Evolutionary conservation across 2,329 filamentous ascomycete species (phyloP).

Genomic region (Alternaria brassicicola): DNA sequence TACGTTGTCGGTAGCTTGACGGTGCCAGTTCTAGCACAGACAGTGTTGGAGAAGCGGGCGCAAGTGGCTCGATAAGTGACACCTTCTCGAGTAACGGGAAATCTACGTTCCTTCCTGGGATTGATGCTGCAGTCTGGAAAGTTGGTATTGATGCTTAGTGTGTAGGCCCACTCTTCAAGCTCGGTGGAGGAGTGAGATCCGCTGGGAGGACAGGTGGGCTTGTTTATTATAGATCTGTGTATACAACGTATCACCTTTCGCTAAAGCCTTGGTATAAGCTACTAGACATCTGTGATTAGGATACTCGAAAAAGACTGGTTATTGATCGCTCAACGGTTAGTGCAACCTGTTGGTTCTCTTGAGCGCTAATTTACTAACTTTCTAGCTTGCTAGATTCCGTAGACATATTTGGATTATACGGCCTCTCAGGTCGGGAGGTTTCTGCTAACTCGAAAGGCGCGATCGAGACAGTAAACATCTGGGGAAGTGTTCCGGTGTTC

Average conservation of each 20-base stretch:
- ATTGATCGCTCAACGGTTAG: too few relatives aligned
- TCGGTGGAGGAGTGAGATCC: not conserved
- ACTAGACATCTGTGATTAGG: not conserved
- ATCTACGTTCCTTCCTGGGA: not conserved
- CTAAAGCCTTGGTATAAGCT: not conserved
- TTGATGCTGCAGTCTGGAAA: not conserved
- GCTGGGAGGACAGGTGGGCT: not conserved
- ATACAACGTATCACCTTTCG: not conserved
- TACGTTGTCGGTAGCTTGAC: not conserved
- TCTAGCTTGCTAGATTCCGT: not conserved
- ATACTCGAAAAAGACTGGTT: not conserved
- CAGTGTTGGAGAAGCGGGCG: not conserved
- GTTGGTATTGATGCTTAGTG: not conserved
- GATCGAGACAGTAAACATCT: not conserved
- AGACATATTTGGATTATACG: not conserved
- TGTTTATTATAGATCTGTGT: not conserved
- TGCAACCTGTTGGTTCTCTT: too few relatives aligned
- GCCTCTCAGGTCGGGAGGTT: not conserved
- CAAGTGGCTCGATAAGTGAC: not conserved
- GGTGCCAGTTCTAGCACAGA: not conserved
- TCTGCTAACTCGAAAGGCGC: not conserved
- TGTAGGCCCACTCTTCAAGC: not conserved
- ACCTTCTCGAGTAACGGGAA: not conserved
- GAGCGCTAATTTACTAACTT: too few relatives aligned
- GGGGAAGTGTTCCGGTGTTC: too few relatives aligned